Base-by-base conservation (phyloP, 768 basidiomycete species). In the Calocera viscosa region DNA sequence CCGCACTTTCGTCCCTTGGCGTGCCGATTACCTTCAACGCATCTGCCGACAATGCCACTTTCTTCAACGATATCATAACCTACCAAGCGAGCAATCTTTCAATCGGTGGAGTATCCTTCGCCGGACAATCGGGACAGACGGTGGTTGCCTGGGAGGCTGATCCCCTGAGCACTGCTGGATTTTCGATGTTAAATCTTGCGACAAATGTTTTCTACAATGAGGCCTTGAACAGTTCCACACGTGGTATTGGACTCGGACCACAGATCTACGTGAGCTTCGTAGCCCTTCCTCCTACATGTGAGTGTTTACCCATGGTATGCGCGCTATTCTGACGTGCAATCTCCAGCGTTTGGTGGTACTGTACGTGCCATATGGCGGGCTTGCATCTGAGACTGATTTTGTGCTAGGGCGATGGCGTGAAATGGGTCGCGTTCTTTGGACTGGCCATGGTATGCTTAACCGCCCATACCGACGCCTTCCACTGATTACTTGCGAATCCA, bases 401-500 rank as follows among this genome's bases (percentile, higher is more conserved):
- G 79, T 10, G 82, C 82, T 8, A 85, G 85, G 1, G 77, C 19
- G 74, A 81, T 10, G 84, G 84, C 12, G 74, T 91, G 74, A 86
- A 84, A 73, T 91, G 90, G 89, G 67, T 75, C 19, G 83, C 81
- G 5, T 91, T 90, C 77, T 90, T 86, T 73, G 85, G 84, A 24
- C 85, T 83, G 35, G 80, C 82, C 0, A 87, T 90, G 86, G 88
- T 88, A 67, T 41, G 82, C 72, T 7, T 26, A 2, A 19, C 28
- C 49, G 26, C 16, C 26, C 5, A 60, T 3, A 30, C 65, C 49
- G 41, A 19, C 16, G 2, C 16, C 26, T 8, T 34, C 17, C 22
- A 22, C 69, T 71, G 65, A 64, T 65, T 49, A 33, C 22, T 28
- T 47, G 63, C 49, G 69, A 38, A 38, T 16, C 1, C 66, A 89